Conservation (phyloP, 2,329 filamentous ascomycete species). For the Beauveria pseudobassiana region DNA sequence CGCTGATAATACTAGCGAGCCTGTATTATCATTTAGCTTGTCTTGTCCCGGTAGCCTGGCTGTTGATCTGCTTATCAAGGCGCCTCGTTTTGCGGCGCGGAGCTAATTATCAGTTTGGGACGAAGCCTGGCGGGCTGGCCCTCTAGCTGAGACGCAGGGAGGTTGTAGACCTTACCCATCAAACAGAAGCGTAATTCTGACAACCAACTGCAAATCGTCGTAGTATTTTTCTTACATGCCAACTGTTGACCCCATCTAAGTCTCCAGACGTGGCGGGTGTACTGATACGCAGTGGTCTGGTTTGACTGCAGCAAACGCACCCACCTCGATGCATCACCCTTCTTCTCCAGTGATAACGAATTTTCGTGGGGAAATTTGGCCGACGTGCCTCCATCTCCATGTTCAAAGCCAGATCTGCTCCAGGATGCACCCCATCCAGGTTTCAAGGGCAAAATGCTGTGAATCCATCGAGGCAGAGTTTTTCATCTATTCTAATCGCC, state of each 20-base stretch:
- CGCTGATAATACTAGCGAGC: not conserved
- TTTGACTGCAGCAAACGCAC: not conserved
- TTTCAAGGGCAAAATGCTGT: not conserved
- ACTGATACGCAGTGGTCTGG: not conserved
- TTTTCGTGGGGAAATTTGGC: not conserved
- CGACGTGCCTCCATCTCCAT: not conserved
- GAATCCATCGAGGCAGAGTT: not conserved
- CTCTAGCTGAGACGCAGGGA: constrained; percentile 4
- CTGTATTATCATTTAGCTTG: not conserved
- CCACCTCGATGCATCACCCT: not conserved
- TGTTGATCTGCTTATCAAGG: constrained; percentile 4
- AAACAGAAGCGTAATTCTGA: not conserved
- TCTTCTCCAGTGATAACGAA: not conserved
- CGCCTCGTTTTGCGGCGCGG: not conserved
- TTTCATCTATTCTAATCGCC: not conserved
- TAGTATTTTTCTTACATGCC: too few relatives aligned
- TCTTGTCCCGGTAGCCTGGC: not conserved
- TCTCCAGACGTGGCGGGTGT: too few relatives aligned
- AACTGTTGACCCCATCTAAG: too few relatives aligned
- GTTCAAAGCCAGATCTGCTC: not conserved
- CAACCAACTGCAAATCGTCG: too few relatives aligned
- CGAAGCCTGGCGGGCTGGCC: not conserved
- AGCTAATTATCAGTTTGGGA: not conserved
- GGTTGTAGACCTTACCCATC: constrained; percentile 7
- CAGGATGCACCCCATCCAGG: not conserved